These are phyloP conservation scores for Ustilago tritici DNA, from an alignment of 1,284 basidiomycete genomes.

Conservation along the genomic window DNA sequence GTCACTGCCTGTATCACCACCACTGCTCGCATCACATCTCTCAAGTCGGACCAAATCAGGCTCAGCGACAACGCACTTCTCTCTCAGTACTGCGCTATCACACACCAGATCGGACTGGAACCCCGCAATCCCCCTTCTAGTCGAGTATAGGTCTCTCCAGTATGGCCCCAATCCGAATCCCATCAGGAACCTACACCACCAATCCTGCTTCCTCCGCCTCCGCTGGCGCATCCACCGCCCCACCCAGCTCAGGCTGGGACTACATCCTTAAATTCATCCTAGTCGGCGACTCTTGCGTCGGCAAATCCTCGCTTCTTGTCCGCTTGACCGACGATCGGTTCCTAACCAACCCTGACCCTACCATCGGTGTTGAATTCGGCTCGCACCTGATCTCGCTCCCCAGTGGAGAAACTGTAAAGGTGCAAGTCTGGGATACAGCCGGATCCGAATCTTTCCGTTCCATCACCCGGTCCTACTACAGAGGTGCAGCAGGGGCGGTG, in stretches of 20 bases:
- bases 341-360: constrained; percentile 61
- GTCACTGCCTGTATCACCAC: no score
- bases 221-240: constrained; percentile 27
- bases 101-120: neutral
- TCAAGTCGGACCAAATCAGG: no score
- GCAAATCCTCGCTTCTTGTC: constrained; percentile 66
- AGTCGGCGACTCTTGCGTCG: constrained; percentile 65
- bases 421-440: constrained; percentile 68
- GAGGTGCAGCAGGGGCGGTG: constrained; percentile 66
- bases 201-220: constrained; percentile 10
- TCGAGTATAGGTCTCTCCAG: neutral
- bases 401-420: constrained; percentile 63
- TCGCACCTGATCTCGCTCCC: constrained; percentile 61
- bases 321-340: constrained; percentile 67
- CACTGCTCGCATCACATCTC: neutral
- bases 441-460: constrained; percentile 60
- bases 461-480: constrained; percentile 66
- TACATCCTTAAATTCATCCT: constrained; percentile 68
- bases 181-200: constrained; percentile 22
- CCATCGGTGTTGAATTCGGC: constrained; percentile 68
- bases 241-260: constrained; percentile 57
- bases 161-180: constrained; percentile 53
- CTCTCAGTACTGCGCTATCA: neutral
- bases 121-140: no score
- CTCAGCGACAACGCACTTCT: neutral